Base-by-base conservation (phyloP, 73 alveolate species). In the Halteria grandinella region DNA sequence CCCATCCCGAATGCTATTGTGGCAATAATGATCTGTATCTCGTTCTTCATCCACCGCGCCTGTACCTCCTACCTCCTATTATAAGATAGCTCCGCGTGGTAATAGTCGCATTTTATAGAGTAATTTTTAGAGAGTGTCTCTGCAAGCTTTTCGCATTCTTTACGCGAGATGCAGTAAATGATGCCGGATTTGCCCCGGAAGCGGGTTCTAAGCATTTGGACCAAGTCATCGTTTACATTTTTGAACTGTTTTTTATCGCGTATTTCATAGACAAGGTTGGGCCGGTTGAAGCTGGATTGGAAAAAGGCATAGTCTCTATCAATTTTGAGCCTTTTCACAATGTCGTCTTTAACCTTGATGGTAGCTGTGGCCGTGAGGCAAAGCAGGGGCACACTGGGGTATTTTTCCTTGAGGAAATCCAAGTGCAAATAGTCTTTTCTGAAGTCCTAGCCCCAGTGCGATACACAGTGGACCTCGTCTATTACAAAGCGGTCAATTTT, bases 1-100 rank as follows among this genome's bases (percentile, higher is more conserved):
- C 99, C 99, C 99, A 97, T 97, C 39, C 99, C 99, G 69, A 97
- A 97, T 54, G 99, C 99, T 20, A 97, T 91, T 21, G 99, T 97
- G 8, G 99, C 99, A 6, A 97, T 97, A 15, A 97, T 90, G 36
- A 97, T 95, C 55, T 97, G 90, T 34, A 97, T 93, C 77, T 94
- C 95, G 73, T 95, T 97, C 72, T 90, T 71, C 96, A 95, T 89
- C 98, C 99, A 97, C 45, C 87, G 70, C 63, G 75, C 86, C 75
- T 95, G 96, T 51, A 96, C 81, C 45, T 94, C 91, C 7, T 82
- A 72, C 50, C 99, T 72, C 62, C 77, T 75, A 41, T 55, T 75
- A 34, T 85, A 91, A 27, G 89, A n/a, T 34, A 97, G 41, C 1
- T 94, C 97, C 14, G 98, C 99, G 78, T 97, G 99, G 70, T 96